These are phyloP conservation scores for Ceriops decandra DNA, from an alignment of 345 rosid species.

Conservation along the genomic window DNA sequence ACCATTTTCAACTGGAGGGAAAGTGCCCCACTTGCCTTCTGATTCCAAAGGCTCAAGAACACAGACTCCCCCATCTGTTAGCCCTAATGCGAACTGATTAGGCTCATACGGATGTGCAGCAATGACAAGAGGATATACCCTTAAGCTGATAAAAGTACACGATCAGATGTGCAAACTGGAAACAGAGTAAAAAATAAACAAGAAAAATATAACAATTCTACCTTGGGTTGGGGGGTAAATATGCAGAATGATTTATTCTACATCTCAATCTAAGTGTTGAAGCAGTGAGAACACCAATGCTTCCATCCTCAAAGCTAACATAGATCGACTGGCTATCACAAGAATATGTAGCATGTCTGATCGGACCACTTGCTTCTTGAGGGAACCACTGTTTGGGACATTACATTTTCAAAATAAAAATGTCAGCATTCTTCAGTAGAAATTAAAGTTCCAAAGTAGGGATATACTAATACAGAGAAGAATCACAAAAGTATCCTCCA, in stretches of 20 bases:
- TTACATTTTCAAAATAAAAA: constrained; percentile 10
- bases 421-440: constrained; percentile 1
- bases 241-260: constrained; percentile 68
- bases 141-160: constrained; percentile 50
- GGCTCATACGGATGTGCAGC: constrained; percentile 62
- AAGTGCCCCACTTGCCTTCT: constrained; percentile 81
- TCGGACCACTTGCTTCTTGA: constrained; percentile 61
- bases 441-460: not conserved
- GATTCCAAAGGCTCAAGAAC: constrained; percentile 63
- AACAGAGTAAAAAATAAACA: not conserved
- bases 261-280: constrained; percentile 70
- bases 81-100: constrained; percentile 59
- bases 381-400: constrained; percentile 53
- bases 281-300: constrained; percentile 62
- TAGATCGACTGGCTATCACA: constrained; percentile 74
- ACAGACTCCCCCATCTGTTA: constrained; percentile 58
- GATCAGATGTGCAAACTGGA: constrained; percentile 1
- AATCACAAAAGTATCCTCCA: not conserved
- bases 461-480: not conserved
- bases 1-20: constrained; percentile 74
- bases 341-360: constrained; percentile 82
- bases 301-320: constrained; percentile 76
- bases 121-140: constrained; percentile 54
- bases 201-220: constrained; percentile 8
- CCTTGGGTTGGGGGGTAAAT: constrained; percentile 73